Evolutionary conservation across 768 basidiomycete species (phyloP), one percentile per base, ranked within the genome.

Genomic region (Suillus americanus): DNA sequence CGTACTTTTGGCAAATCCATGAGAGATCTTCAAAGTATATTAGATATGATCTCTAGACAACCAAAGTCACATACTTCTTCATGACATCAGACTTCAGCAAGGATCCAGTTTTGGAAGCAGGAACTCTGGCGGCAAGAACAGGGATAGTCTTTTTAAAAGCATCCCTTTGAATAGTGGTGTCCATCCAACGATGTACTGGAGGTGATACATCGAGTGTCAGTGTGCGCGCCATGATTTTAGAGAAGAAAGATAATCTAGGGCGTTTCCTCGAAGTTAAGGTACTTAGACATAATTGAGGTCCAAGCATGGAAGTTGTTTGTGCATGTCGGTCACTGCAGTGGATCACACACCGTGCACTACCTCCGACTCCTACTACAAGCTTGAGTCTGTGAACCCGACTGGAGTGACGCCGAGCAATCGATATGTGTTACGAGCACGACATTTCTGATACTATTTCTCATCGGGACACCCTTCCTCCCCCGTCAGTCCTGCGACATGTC

Each of bases 1-100:
- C 83, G 85, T 23, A 89, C 73, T 78, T 83, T 89, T n/a, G 89
- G 90, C 14, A 92, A 71, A 77, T 90, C 84, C 71, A 94, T 78
- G 59, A 94, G 69, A 35, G 75, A 78, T 54, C 92, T 91, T 65
- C n/a, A 65, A 57, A 62, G 51, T 57, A 65, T 56, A n/a, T 50
- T 64, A 68, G 45, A 72, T 65, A 48, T 61, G 53, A 62, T 62
- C 3, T n/a, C 23, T 33, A 23, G 23, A 67, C 37, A 61, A 38
- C 25, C 51, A 37, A 25, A 28, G 33, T 20, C 35, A 79, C 81
- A 38, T 66, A 92, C 93, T 80, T 82, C 77, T 79, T 85, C 77
- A 92, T 75, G n/a, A 77, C 77, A 46, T 80, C 78, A 16, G 88
- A 81, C 67, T 83, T 89, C 65, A 91, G 73, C 37, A 95, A 67